phyloP scores from a whole-genome alignment of 768 basidiomycete species.

The Boletus barrowsii region DNA sequence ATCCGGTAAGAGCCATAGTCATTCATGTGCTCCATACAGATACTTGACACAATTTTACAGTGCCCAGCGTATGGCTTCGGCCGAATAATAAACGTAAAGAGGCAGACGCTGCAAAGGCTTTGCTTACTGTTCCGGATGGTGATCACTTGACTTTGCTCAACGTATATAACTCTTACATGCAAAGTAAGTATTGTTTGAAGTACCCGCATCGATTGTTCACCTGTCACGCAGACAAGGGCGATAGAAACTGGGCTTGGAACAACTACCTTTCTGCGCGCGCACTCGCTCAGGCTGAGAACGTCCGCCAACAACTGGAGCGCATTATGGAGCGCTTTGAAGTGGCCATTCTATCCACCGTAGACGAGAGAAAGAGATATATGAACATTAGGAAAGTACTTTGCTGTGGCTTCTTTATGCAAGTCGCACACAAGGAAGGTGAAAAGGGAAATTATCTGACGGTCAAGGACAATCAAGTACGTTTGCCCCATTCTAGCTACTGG shows the following conservation, averaged over 20 bases:
- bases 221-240: conserved; percentile 54
- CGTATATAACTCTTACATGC: conserved; percentile 89
- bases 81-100: conserved; percentile 86
- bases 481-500: background rate
- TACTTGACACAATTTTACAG: conserved; percentile 10
- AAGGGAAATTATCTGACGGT: conserved; percentile 86
- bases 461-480: conserved; percentile 88
- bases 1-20: conserved; percentile 56
- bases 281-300: conserved; percentile 89
- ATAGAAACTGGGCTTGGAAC: conserved; percentile 88
- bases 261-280: conserved; percentile 85
- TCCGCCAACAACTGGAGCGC: conserved; percentile 82
- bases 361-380: conserved; percentile 66
- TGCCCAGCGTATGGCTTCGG: conserved; percentile 93
- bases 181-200: conserved; percentile 49
- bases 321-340: conserved; percentile 91
- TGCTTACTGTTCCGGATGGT: conserved; percentile 89
- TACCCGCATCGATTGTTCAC: background rate
- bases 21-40: background rate
- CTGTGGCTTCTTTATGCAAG: conserved; percentile 97
- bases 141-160: conserved; percentile 95
- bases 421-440: conserved; percentile 92
- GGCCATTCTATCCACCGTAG: conserved; percentile 62
- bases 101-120: conserved; percentile 88
- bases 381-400: conserved; percentile 82